Conservation (phyloP, 78 protist species). For the Speleostelium caveatum region DNA sequence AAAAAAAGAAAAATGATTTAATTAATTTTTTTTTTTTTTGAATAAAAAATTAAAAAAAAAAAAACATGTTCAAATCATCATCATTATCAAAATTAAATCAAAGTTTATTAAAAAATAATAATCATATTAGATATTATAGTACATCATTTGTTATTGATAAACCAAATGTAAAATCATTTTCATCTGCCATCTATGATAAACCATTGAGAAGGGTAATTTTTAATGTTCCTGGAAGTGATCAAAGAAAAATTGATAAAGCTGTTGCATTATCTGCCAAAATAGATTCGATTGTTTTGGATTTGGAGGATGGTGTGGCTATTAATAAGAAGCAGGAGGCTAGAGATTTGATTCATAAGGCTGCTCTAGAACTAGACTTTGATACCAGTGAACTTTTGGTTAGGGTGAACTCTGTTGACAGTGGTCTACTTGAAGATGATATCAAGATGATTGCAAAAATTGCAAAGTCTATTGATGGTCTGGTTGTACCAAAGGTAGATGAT, state of each 20-base stretch:
- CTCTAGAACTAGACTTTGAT: constrained; percentile 13
- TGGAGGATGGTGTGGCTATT: constrained; percentile 83
- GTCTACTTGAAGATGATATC: constrained; percentile 56
- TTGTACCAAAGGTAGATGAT: constrained; percentile 77
- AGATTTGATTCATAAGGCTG: constrained; percentile 45
- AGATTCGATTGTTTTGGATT: constrained; percentile 76
- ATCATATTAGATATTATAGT: too few relatives aligned
- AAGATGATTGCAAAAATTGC: constrained; percentile 7
- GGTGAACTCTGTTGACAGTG: constrained; percentile 68
- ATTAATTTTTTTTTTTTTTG: too few relatives aligned
- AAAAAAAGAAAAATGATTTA: too few relatives aligned
- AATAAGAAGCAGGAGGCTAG: constrained; percentile 78
- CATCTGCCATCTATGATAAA: constrained; percentile 34
- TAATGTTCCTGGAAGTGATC: constrained; percentile 82
- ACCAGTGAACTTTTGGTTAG: constrained; percentile 49
- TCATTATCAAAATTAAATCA: too few relatives aligned
- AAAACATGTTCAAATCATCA: too few relatives aligned
- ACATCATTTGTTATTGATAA: too few relatives aligned
- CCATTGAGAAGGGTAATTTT: constrained; percentile 74
- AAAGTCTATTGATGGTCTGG: constrained; percentile 64
- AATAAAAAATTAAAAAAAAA: too few relatives aligned
- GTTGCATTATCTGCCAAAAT: constrained; percentile 27
- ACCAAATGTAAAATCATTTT: neutral
- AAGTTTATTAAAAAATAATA: too few relatives aligned
- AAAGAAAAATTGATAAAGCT: constrained; percentile 74